Conservation (phyloP, 2,329 filamentous ascomycete species). For the Fusarium verticillioides region DNA sequence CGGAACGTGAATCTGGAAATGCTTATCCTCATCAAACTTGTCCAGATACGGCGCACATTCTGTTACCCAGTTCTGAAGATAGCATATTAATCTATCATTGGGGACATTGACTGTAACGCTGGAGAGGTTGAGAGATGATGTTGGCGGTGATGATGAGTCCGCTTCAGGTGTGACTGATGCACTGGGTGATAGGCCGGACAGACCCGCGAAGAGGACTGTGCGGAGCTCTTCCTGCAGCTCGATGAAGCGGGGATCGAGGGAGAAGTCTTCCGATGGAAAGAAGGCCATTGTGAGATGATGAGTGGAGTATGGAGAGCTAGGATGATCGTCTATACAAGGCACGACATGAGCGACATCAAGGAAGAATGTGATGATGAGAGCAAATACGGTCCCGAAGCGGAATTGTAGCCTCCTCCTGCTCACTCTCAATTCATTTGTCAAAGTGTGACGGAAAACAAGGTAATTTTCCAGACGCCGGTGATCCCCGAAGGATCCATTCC, state of each 20-base stretch:
- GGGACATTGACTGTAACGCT: slow-evolving; percentile 45
- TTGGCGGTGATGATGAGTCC: slow-evolving; percentile 13
- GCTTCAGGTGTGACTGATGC: slow-evolving; percentile 46
- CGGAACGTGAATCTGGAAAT: slow-evolving; percentile 63
- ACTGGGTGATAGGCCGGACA: slow-evolving; percentile 42
- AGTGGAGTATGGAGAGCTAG: not conserved
- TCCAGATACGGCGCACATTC: slow-evolving; percentile 63
- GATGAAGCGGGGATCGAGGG: slow-evolving; percentile 54
- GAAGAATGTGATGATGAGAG: not conserved
- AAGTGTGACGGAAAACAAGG: slow-evolving; percentile 1
- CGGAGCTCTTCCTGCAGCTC: slow-evolving; percentile 58
- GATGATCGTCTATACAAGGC: not conserved
- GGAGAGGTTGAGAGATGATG: slow-evolving; percentile 43
- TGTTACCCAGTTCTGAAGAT: slow-evolving; percentile 62
- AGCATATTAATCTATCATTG: slow-evolving; percentile 43
- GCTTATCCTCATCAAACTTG: slow-evolving; percentile 64
- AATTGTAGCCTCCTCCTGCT: slow-evolving; percentile 5
- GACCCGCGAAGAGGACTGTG: slow-evolving; percentile 53
- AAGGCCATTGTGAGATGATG: slow-evolving; percentile 21
- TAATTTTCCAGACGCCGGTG: slow-evolving; percentile 13
- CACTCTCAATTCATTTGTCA: not conserved
- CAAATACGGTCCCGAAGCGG: not conserved
- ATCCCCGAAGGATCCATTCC: slow-evolving; percentile 14
- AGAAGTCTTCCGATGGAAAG: slow-evolving; percentile 47
- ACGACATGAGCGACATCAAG: not conserved